These are phyloP conservation scores for Drechslerella coelobrocha DNA, from an alignment of 2,329 filamentous ascomycete genomes.

Conservation along the genomic window DNA sequence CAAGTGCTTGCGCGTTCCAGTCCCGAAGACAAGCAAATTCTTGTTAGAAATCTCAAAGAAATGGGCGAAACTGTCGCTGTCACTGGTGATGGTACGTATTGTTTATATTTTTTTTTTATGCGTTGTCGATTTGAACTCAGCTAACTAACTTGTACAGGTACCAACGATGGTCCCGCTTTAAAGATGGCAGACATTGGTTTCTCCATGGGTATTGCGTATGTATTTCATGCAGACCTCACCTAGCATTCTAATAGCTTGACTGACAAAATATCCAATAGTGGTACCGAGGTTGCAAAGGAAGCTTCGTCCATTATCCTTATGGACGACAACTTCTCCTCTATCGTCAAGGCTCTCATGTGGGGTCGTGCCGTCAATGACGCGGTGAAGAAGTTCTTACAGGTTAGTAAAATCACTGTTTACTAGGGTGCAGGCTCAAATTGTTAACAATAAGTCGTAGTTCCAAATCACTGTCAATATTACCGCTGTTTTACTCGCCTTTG, in stretches of 20 bases:
- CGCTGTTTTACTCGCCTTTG: slow-evolving; percentile 70
- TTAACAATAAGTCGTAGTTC: slow-evolving; percentile 60
- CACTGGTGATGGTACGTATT: slow-evolving; percentile 66
- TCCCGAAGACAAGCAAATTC: slow-evolving; percentile 70
- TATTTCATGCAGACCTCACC: background rate
- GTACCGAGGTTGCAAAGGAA: slow-evolving; percentile 72
- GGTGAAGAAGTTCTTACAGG: slow-evolving; percentile 71
- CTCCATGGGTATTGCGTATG: slow-evolving; percentile 69
- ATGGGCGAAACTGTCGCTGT: slow-evolving; percentile 62
- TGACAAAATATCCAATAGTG: slow-evolving; percentile 54
- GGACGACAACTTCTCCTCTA: slow-evolving; percentile 72
- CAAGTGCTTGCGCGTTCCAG: slow-evolving; percentile 71
- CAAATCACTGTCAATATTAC: slow-evolving; percentile 75
- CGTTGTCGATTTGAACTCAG: background rate
- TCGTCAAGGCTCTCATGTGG: slow-evolving; percentile 72
- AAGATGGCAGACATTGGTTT: slow-evolving; percentile 73
- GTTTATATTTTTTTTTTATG: background rate
- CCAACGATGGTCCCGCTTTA: slow-evolving; percentile 71
- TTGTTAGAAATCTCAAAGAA: slow-evolving; percentile 65
- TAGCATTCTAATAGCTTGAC: background rate
- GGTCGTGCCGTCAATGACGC: slow-evolving; percentile 73
- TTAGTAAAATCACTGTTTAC: background rate
- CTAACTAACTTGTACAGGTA: slow-evolving; percentile 54
- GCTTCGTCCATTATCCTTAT: slow-evolving; percentile 72
- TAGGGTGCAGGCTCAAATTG: background rate